Evolutionary conservation across 495 filamentous ascomycete genomes (phyloP).

Genomic region (Wilcoxina mikolae): DNA sequence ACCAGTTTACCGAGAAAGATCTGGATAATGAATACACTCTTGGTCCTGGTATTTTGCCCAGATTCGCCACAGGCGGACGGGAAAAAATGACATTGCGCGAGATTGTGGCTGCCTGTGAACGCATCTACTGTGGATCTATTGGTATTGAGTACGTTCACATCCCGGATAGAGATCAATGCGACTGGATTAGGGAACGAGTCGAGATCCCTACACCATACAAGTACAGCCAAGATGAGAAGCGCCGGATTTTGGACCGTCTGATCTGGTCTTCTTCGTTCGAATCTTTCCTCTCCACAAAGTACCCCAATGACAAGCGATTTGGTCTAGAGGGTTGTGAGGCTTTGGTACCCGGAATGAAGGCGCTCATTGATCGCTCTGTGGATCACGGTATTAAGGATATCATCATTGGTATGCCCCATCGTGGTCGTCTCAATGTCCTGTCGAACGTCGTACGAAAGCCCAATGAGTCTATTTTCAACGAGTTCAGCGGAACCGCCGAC

Average conservation of each 20-base stretch:
- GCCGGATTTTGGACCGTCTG: slow-evolving; percentile 85
- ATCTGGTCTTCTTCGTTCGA: slow-evolving; percentile 99
- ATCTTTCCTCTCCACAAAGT: slow-evolving; percentile 84
- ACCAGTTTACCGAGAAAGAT: slow-evolving; percentile 88
- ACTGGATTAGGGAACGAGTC: slow-evolving; percentile 89
- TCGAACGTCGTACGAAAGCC: slow-evolving; percentile 98
- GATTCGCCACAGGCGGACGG: slow-evolving; percentile 71
- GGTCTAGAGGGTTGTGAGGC: slow-evolving; percentile 94
- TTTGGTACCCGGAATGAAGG: slow-evolving; percentile 97
- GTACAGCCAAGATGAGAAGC: slow-evolving; percentile 94
- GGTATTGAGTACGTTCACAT: slow-evolving; percentile 98
- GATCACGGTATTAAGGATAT: slow-evolving; percentile 98
- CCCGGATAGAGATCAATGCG: slow-evolving; percentile 89
- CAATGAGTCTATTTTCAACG: slow-evolving; percentile 98
- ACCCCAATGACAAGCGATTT: slow-evolving; percentile 98
- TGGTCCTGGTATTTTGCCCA: slow-evolving; percentile 87
- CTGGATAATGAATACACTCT: slow-evolving; percentile 82
- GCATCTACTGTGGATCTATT: slow-evolving; percentile 90
- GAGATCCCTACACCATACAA: slow-evolving; percentile 89
- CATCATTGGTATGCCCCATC: slow-evolving; percentile 97
- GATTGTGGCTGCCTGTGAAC: slow-evolving; percentile 84
- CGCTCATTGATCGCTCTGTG: slow-evolving; percentile 90
- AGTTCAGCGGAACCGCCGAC: slow-evolving; percentile 81
- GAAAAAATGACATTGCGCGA: slow-evolving; percentile 95
- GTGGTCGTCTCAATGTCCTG: slow-evolving; percentile 92